These are phyloP conservation scores for Aspergillus quadrilineatus DNA, from an alignment of 2,329 filamentous ascomycete genomes.

Conservation along the genomic window DNA sequence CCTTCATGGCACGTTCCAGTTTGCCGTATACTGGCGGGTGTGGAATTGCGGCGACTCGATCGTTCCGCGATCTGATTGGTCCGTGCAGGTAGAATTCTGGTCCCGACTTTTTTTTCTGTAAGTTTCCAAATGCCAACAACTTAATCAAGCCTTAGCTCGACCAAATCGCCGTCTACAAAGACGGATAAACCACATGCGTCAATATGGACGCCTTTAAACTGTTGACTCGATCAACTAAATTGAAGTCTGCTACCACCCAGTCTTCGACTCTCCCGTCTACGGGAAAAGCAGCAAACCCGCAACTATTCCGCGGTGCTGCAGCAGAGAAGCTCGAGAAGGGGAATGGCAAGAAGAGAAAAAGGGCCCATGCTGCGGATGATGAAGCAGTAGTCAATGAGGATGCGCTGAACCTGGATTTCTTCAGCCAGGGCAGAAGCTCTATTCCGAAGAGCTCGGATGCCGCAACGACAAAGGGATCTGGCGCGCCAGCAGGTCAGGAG, in stretches of 20 bases:
- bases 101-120: constrained; percentile 27
- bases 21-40: background rate
- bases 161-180: constrained; percentile 7
- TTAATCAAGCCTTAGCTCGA: constrained; percentile 7
- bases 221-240: constrained; percentile 45
- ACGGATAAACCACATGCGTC: constrained; percentile 6
- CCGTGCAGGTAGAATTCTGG: constrained; percentile 28
- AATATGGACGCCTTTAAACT: constrained; percentile 49
- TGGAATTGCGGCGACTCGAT: constrained; percentile 1
- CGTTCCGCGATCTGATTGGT: constrained; percentile 33
- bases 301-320: constrained; percentile 35
- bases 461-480: constrained; percentile 18
- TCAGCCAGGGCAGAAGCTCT: constrained; percentile 31
- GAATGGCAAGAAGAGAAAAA: constrained; percentile 39
- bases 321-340: constrained; percentile 27
- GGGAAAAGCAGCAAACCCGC: constrained; percentile 40
- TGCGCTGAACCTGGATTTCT: constrained; percentile 37
- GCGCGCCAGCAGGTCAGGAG: constrained; percentile 21
- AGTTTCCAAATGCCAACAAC: background rate
- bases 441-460: constrained; percentile 17
- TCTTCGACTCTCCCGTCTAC: constrained; percentile 38
- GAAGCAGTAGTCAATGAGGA: constrained; percentile 25
- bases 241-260: constrained; percentile 35
- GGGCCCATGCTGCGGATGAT: constrained; percentile 22
- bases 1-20: too few relatives aligned